phyloP scores from a whole-genome alignment of 2,329 filamentous ascomycete genomes.

The Dendryphion nanum region DNA sequence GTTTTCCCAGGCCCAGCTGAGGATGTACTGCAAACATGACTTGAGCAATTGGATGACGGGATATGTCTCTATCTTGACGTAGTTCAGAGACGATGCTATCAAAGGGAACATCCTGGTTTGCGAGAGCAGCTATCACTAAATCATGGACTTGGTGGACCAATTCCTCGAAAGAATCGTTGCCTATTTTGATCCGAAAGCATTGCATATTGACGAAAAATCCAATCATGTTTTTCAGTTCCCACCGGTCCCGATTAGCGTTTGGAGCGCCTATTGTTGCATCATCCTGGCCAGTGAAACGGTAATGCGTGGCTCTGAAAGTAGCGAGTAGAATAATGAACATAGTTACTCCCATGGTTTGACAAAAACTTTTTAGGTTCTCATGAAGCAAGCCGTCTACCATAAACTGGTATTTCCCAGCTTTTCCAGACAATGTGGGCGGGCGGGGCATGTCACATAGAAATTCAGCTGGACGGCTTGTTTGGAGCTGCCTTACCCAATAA shows the following conservation, averaged over 20 bases:
- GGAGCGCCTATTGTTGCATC: slow-evolving; percentile 7
- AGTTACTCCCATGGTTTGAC: slow-evolving; percentile 1
- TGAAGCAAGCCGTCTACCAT: not conserved
- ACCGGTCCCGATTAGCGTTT: slow-evolving; percentile 6
- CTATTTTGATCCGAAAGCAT: slow-evolving; percentile 8
- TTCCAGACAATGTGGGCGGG: slow-evolving; percentile 1
- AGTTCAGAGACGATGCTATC: slow-evolving; percentile 1
- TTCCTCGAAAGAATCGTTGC: slow-evolving; percentile 6
- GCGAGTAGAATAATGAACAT: slow-evolving; percentile 6
- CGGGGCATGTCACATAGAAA: slow-evolving; percentile 3
- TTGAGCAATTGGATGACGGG: slow-evolving; percentile 1
- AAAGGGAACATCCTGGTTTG: slow-evolving; percentile 6
- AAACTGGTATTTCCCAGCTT: not conserved
- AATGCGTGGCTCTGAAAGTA: slow-evolving; percentile 8
- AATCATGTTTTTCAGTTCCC: slow-evolving; percentile 8
- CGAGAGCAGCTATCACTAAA: not conserved
- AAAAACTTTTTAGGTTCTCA: not conserved
- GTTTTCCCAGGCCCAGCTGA: not conserved
- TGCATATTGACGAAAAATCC: slow-evolving; percentile 13
- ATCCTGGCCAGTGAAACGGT: slow-evolving; percentile 5
- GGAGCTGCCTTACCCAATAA: slow-evolving; percentile 2
- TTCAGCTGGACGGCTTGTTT: slow-evolving; percentile 1
- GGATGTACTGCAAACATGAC: slow-evolving; percentile 4
- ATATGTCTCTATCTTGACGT: not conserved
- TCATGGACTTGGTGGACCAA: slow-evolving; percentile 3